These are phyloP conservation scores for Metschnikowia peoriensis DNA, from an alignment of 805 yeast genomes.

Conservation along the genomic window DNA sequence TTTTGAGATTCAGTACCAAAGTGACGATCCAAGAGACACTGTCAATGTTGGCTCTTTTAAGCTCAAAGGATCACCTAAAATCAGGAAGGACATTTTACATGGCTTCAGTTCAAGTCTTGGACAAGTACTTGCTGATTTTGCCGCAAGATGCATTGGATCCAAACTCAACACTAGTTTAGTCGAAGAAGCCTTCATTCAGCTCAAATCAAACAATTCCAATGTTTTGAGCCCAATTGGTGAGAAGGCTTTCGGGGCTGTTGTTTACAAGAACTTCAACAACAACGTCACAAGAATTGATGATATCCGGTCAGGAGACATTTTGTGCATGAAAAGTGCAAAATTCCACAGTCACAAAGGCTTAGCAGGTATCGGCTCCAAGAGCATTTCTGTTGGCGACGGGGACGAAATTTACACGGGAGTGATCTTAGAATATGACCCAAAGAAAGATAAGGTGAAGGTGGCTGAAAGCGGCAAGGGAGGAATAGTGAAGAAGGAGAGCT, in stretches of 20 bases:
- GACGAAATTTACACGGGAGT: conserved; percentile 48
- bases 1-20: conserved; percentile 57
- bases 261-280: conserved; percentile 51
- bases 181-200: conserved; percentile 19
- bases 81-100: conserved; percentile 49
- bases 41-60: conserved; percentile 33
- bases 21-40: conserved; percentile 51
- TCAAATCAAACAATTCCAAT: conserved; percentile 12
- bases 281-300: conserved; percentile 54
- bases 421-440: conserved; percentile 69
- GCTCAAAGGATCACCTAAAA: conserved; percentile 41
- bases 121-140: conserved; percentile 38
- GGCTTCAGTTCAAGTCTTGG: conserved; percentile 53
- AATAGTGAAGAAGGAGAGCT: conserved; percentile 56
- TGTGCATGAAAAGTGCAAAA: conserved; percentile 71
- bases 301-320: conserved; percentile 79
- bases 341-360: conserved; percentile 68
- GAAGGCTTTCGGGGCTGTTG: conserved; percentile 70
- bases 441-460: conserved; percentile 69
- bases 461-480: conserved; percentile 54
- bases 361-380: conserved; percentile 23
- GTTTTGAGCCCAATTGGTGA: conserved; percentile 58
- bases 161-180: conserved; percentile 31
- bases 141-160: conserved; percentile 33
- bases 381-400: conserved; percentile 56